phyloP scores from a whole-genome alignment of 768 basidiomycete genomes.

The Phallus indusiatus region DNA sequence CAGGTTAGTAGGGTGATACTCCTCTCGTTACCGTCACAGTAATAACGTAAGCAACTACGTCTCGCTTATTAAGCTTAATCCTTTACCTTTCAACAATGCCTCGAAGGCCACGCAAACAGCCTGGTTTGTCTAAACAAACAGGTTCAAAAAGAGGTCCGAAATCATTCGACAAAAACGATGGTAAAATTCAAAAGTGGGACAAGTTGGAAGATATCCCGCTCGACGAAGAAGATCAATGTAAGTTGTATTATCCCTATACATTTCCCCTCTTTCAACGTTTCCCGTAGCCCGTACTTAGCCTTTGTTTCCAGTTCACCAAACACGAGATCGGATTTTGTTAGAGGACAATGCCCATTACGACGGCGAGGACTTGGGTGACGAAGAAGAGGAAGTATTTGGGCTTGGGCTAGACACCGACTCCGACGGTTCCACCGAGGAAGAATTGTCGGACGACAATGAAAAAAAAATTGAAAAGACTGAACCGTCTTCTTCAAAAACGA shows the following conservation, averaged over 20 bases:
- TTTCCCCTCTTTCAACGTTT: not conserved
- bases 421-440: constrained; percentile 27
- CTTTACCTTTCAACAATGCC: constrained; percentile 1
- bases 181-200: constrained; percentile 58
- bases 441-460: constrained; percentile 18
- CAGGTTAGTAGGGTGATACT: no score
- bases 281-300: constrained; percentile 1
- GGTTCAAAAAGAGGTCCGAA: not conserved
- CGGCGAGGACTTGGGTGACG: constrained; percentile 33
- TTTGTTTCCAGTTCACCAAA: constrained; percentile 50
- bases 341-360: constrained; percentile 44
- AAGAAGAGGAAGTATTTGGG: constrained; percentile 73
- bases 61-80: not conserved
- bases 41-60: not conserved
- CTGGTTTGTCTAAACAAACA: not conserved
- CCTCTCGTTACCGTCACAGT: not conserved
- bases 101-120: constrained; percentile 9
- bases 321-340: constrained; percentile 68
- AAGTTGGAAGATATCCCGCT: constrained; percentile 56
- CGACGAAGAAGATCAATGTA: constrained; percentile 76
- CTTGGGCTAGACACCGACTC: constrained; percentile 32
- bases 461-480: constrained; percentile 6
- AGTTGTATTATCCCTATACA: constrained; percentile 18
- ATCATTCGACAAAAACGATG: constrained; percentile 20
- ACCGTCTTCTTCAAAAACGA: constrained; percentile 11